These are phyloP conservation scores for Sporothrix protearum DNA, from an alignment of 2,329 filamentous ascomycete genomes.

Conservation along the genomic window DNA sequence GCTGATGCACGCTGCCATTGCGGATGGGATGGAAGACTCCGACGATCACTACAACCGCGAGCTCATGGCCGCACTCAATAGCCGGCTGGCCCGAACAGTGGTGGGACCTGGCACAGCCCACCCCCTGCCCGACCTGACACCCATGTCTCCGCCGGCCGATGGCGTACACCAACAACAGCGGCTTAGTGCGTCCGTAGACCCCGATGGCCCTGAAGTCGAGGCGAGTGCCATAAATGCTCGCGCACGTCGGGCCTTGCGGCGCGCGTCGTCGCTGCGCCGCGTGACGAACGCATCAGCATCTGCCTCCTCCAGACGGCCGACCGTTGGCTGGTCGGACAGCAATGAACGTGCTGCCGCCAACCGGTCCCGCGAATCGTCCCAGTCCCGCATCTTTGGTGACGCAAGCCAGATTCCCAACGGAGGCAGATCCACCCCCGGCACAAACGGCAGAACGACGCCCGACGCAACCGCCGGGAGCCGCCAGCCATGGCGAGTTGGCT, in stretches of 20 bases:
- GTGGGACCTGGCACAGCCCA: not conserved
- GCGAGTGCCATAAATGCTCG: not conserved
- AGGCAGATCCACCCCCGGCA: not conserved
- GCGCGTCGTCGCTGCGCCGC: constrained; percentile 18
- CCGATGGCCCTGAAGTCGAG: not conserved
- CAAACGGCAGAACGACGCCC: not conserved
- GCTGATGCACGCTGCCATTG: not conserved
- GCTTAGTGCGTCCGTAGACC: not conserved
- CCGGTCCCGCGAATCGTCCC: constrained; percentile 6
- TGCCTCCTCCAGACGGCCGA: constrained; percentile 7
- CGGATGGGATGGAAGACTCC: not conserved
- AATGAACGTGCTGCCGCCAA: not conserved
- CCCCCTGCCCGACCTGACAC: not conserved
- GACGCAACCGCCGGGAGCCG: not conserved
- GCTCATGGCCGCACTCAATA: not conserved
- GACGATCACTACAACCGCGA: not conserved
- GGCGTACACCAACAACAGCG: not conserved
- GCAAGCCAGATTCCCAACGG: constrained; percentile 12
- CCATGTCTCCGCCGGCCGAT: not conserved
- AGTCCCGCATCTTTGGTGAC: constrained; percentile 23
- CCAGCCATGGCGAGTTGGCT: constrained; percentile 16
- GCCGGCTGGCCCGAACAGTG: not conserved
- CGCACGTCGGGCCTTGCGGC: not conserved
- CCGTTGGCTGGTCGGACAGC: constrained; percentile 21
- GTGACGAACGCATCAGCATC: constrained; percentile 9